Base-by-base conservation (phyloP, 208 protist species). In the Crithidia brevicula region DNA sequence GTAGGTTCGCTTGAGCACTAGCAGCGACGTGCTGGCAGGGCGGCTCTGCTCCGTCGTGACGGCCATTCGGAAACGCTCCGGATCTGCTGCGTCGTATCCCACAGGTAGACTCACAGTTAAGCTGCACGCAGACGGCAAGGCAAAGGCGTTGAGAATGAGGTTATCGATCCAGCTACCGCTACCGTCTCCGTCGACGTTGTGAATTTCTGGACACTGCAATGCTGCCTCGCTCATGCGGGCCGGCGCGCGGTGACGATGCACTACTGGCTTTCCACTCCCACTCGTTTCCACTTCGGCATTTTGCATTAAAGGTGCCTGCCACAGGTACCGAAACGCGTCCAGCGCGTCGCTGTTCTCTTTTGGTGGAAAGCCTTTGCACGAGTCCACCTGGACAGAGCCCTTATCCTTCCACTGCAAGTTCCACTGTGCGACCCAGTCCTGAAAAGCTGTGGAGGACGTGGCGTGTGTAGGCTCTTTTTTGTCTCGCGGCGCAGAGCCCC, bases 41-140 rank as follows among this genome's bases (percentile, higher is more conserved):
- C 66, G 64, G 23, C 61, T 34, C 16, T 69, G 25, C 56, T 60
- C 67, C 52, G 62, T 51, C 40, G 59, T 60, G 3, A 88, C 76
- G 7, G 77, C 67, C 88, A 93, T 93, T 1, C 88, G 88, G 50
- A 93, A 84, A 18, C 62, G 64, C n/a, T 34, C 38, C n/a, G 73
- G 27, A 38, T 89, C 88, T 1, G 36, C 58, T 2, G 25, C 30
- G 54, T 93, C 88, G 61, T 85, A 72, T 25, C 82, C 88, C 11
- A 93, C 64, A 2, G 88, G 84, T 18, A 88, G 57, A 33, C 73
- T 11, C 15, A 92, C 40, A 1, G 56, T 56, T 6, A 82, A 15
- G 45, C 40, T 31, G 4, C 28, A 30, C 0, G 2, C 4, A 1
- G 54, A 43, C 2, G 38, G 18, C 22, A 20, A 30, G 23, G 16